Base-by-base conservation (phyloP, 495 filamentous ascomycete genomes). In the Hypoxylon trugodes region DNA sequence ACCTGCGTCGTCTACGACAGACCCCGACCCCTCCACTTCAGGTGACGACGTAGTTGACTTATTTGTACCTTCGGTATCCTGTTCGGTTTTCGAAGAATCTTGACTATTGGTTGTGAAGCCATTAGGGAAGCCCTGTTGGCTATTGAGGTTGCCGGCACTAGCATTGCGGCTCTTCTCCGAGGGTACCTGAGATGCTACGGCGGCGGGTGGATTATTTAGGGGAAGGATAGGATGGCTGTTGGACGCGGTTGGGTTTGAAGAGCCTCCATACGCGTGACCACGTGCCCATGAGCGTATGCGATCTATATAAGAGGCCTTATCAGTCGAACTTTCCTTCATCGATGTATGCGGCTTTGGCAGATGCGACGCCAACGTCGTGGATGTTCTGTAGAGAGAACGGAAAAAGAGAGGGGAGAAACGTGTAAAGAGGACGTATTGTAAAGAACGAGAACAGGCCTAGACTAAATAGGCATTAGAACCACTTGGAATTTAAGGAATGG, bases 311-410 rank as follows among this genome's bases (percentile, higher is more conserved):
- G 74, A 72, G 65, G 77, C 41, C 51, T 68, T 68, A 64, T 81
- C 66, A 77, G 81, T 73, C 75, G 81, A 84, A 75, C 78, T 77
- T 79, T 87, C 78, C 83, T 85, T 86, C 86, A 89, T 88, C 83
- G 84, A 86, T 68, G 61, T 70, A 47, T 66, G 68, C 62, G 56
- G 51, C 56, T 61, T 73, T 70, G 67, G 70, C 68, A 73, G 43
- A 26, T 55, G 56, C 52, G 64, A 70, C 61, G 68, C 70, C 67
- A 70, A 70, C 50, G 70, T 73, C 68, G 46, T 65, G 54, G 61
- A 37, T 64, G 55, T 63, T 62, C 53, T 65, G 63, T 59, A 69
- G 59, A 28, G 37, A 68, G 54, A 65, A 57, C 58, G 41, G 51
- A 24, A 37, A 66, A n/a, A n/a, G n/a, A 40, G 33, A 55, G 48